Base-by-base conservation (phyloP, 176 grass and related monocot species). In the Neostapfia colusana region DNA sequence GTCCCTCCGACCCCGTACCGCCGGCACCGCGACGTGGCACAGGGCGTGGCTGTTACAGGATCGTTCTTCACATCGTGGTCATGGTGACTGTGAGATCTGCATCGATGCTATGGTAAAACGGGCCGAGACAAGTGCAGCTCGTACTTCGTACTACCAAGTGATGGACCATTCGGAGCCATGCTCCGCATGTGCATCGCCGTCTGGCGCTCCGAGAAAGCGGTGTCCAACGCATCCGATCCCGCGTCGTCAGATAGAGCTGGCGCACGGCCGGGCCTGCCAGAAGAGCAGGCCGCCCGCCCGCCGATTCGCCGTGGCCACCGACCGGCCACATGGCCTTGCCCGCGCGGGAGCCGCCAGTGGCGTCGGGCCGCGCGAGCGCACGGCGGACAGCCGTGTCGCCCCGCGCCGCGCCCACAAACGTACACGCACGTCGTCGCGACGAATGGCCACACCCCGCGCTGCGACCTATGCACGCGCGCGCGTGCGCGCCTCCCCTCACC, bases 241-340 rank as follows among this genome's bases (percentile, higher is more conserved):
- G 16, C 38, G 48, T 18, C 38, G 48, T 18, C 48, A 50, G 38
- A 31, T 31, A 31, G 48, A 55, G 51, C 21, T 55, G 51, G 51
- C 51, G 54, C 54, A 57, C 55, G 55, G 55, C 0, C 10, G 3
- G 31, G 31, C 3, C 3, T 2, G 31, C 31, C 31, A 31, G 31
- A 31, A 31, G 31, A 31, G 31, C 31, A 31, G 31, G 31, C 2
- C 31, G 55, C 4, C 5, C 16, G 4, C 23, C 16, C 46, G 31
- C 46, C 51, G 61, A 10, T 44, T 34, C 46, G 48, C 27, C 59
- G 59, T 57, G 67, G 82, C 48, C 75, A 74, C 83, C 69, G 69
- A 48, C 69, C 50, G 24, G 69, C 76, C 75, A 79, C 83, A 79
- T 74, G 76, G 34, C 82, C 65, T 21, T 44, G 7, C 10, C 42